Percentiles rank a stretch among this genome's conserved stretches.
Evolutionary conservation across 2,329 filamentous ascomycete genomes (phyloP).

Genomic region (Aspergillus fijiensis): DNA sequence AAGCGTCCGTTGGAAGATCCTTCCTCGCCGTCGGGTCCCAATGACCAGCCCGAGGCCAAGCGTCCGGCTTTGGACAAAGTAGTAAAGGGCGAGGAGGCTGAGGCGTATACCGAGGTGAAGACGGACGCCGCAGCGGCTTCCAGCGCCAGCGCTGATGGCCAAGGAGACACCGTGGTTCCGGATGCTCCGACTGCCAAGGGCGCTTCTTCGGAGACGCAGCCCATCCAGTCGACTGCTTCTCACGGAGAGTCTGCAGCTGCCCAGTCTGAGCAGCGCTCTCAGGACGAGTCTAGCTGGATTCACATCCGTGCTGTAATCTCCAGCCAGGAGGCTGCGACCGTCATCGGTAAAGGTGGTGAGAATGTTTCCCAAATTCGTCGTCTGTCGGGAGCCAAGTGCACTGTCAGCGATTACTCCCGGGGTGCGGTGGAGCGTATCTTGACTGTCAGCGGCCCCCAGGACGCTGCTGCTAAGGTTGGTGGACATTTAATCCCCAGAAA

Average conservation of each 20-base stretch:
- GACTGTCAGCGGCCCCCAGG: constrained; percentile 93
- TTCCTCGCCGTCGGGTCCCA: constrained; percentile 86
- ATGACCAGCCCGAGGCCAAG: constrained; percentile 95
- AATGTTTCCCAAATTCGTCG: constrained; percentile 97
- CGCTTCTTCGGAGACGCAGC: constrained; percentile 54
- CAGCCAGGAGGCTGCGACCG: constrained; percentile 93
- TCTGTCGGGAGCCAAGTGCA: constrained; percentile 95
- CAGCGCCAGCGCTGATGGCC: constrained; percentile 35
- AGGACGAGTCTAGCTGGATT: constrained; percentile 95
- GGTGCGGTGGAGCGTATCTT: constrained; percentile 96
- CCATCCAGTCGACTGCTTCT: constrained; percentile 58
- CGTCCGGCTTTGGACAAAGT: constrained; percentile 93
- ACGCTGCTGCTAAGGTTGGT: constrained; percentile 90
- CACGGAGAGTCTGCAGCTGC: constrained; percentile 52
- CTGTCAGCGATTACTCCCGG: constrained; percentile 96
- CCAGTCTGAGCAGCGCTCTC: constrained; percentile 51
- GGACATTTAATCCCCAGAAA: background rate
- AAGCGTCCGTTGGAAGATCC: constrained; percentile 97
- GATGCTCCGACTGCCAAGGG: constrained; percentile 61
- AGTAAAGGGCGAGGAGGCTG: constrained; percentile 61
- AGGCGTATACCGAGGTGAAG: constrained; percentile 32
- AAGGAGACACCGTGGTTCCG: constrained; percentile 68
- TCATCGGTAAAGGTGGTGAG: constrained; percentile 97
- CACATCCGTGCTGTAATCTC: constrained; percentile 97
- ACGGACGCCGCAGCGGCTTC: constrained; percentile 19